Base-by-base conservation (phyloP, 2,329 filamentous ascomycete species). In the Incumbomyces lentus region DNA sequence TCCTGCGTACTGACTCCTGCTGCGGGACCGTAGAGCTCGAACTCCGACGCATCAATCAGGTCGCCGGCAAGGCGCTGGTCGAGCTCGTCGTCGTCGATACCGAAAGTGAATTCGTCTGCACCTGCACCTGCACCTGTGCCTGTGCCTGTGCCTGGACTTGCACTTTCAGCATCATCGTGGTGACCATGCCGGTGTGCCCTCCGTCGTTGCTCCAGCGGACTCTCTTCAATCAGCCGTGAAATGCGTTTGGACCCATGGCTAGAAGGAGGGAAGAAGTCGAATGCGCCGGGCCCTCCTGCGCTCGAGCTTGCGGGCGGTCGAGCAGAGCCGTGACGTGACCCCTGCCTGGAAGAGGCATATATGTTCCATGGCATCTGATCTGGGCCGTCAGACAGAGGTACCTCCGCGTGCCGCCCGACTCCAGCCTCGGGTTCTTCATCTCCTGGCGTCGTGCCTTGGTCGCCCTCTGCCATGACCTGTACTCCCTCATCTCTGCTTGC, bases 311-410 rank as follows among this genome's bases (percentile, higher is more conserved):
- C 55, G 7, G 61, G 67, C 12, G 62, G 60, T 26, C 60, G 61
- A 18, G 58, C 54, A 31, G 62, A 65, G 11, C 65, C 70, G 18
- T 68, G 64, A 19, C 66, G 69, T 39, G 77, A 79, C 11, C 65
- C 70, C 19, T 68, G 65, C 19, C 65, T 69, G 37, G 76, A 79
- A 44, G 76, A 78, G 70, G 6, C 70, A 32, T 45, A 76, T 37
- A 74, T 65, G 52, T 84, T 84, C 81, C 81, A 85, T 10, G 81
- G 81, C 72, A 84, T 79, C n/a, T 73, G 66, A 3, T 74, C 77
- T 18, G 77, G 76, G 22, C 76, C 76, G 49, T 93, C 84, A 3
- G 78, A 76, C 44, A 92, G 73, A 6, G 77, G 75, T 1, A 76
- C 73, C 1, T 71, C 75, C 1, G 76, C 82, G 35, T 85, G 78